These are phyloP conservation scores for Aspergillus thermomutatus DNA, from an alignment of 2,329 filamentous ascomycete genomes.

Conservation along the genomic window DNA sequence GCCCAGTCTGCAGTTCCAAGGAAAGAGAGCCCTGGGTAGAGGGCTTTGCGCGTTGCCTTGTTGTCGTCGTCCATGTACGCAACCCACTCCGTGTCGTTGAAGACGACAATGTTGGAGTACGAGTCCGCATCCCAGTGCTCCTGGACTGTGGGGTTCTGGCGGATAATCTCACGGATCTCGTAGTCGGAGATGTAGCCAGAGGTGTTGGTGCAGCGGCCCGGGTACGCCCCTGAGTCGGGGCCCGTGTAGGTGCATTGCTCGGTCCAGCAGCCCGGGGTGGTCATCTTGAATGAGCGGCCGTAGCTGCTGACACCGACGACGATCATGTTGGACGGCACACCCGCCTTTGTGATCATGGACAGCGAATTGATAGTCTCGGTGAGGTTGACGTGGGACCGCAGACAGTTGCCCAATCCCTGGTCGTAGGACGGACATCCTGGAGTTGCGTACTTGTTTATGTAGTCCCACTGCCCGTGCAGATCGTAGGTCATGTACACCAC, in stretches of 20 bases:
- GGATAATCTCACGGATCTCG: constrained; percentile 36
- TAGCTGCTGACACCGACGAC: constrained; percentile 6
- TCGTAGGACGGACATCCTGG: constrained; percentile 11
- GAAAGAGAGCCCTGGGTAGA: constrained; percentile 17
- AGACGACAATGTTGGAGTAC: constrained; percentile 21
- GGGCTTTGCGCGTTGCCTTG: constrained; percentile 12
- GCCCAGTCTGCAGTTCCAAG: constrained; percentile 26
- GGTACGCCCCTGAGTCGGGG: constrained; percentile 22
- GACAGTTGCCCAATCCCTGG: constrained; percentile 23
- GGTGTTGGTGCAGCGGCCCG: constrained; percentile 37
- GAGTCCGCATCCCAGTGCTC: not conserved
- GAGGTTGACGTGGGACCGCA: constrained; percentile 41
- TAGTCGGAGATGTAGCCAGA: constrained; percentile 39
- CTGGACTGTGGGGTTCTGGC: not conserved
- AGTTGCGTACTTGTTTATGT: constrained; percentile 6
- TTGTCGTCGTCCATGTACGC: constrained; percentile 25
- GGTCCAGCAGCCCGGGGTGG: not conserved
- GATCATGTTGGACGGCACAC: constrained; percentile 23
- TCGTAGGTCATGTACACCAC: constrained; percentile 21
- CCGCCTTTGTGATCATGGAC: constrained; percentile 34
- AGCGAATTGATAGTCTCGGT: constrained; percentile 37
- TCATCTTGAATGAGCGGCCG: no score
- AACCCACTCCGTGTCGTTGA: constrained; percentile 29
- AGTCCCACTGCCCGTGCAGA: constrained; percentile 15
- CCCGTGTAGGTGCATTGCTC: constrained; percentile 11